Conservation (phyloP, 2,329 filamentous ascomycete species). For the Colletotrichum tropicale region DNA sequence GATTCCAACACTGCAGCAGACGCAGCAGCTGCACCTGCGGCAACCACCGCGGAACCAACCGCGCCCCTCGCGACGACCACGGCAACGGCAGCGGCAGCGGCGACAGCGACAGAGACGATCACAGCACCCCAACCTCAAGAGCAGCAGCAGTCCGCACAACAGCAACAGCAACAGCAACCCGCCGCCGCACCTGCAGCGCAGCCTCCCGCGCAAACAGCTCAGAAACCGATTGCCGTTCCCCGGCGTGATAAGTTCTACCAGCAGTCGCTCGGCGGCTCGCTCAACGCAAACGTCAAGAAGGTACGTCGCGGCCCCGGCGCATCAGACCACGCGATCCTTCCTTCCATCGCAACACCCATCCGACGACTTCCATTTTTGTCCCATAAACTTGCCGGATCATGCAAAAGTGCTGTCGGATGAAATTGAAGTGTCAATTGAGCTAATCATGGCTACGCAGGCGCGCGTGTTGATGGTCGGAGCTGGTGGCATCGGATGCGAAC, state of each 20-base stretch:
- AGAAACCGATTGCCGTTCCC: constrained; percentile 22
- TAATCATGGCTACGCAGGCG: constrained; percentile 60
- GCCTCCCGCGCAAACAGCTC: constrained; percentile 13
- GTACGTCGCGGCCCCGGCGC: constrained; percentile 46
- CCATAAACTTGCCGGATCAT: neutral
- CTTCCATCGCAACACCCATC: neutral
- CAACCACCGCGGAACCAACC: neutral
- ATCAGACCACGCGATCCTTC: constrained; percentile 15
- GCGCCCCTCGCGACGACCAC: neutral
- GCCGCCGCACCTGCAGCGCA: neutral
- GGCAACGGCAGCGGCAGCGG: neutral
- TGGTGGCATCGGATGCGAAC: constrained; percentile 95
- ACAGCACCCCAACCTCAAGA: neutral
- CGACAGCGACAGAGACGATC: neutral
- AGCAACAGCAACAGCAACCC: neutral
- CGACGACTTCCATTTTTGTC: neutral
- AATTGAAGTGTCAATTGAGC: constrained; percentile 24
- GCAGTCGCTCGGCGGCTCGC: constrained; percentile 69
- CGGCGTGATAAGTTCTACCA: constrained; percentile 61
- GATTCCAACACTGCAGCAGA: constrained; percentile 2
- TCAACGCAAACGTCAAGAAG: constrained; percentile 72
- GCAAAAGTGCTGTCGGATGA: neutral
- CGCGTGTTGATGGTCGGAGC: constrained; percentile 93
- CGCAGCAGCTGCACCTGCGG: constrained; percentile 5
- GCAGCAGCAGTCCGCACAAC: neutral